Evolutionary conservation across 208 protist genomes (phyloP), one percentile per base, ranked within the genome.

Genomic region (Acanthamoeba triangularis): DNA sequence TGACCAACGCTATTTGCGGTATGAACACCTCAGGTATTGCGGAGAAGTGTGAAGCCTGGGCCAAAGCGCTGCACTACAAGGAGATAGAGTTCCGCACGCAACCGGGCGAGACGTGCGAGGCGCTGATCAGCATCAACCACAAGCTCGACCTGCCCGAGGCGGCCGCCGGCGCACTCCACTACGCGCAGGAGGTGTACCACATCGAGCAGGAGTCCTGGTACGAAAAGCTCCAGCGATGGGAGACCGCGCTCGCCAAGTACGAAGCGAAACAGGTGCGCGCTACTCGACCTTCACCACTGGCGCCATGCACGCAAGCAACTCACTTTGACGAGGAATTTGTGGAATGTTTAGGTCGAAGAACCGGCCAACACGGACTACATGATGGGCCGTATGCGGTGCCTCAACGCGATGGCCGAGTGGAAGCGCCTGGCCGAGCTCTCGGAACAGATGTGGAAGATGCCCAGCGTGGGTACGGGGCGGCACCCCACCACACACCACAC

Each of bases 181-280:
- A 99, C 95, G 99, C 99, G 49, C 96, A 98, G 93, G 92, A 80
- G 33, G 30, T 80, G n/a, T 95, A 98, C 54, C 94, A 63, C 33
- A 94, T 98, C 2, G 95, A 99, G 95, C 80, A 98, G 72, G 98
- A 98, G 95, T 91, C 69, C 44, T 98, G 98, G 98, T 99, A 99
- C 88, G 98, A 99, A 94, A 99, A 99, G 97, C 97, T 99, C 72
- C 98, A 99, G 94, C 99, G 99, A 97, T 99, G 99, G 99, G 98
- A 99, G 37, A 67, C 44, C 11, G 94, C 94, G 35, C 56, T 95
- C 18, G 47, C 25, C 2, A 85, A 44, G 14, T 95, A 95, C 41
- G 84, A 95, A 44, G 49, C 41, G 28, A 95, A 90, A n/a, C 52
- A 95, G 78, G 74, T 95, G 90, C 49, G 20, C 6, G 2, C 61